phyloP scores from a whole-genome alignment of 2,329 filamentous ascomycete species.

The Pestalotiopsis sp. region DNA sequence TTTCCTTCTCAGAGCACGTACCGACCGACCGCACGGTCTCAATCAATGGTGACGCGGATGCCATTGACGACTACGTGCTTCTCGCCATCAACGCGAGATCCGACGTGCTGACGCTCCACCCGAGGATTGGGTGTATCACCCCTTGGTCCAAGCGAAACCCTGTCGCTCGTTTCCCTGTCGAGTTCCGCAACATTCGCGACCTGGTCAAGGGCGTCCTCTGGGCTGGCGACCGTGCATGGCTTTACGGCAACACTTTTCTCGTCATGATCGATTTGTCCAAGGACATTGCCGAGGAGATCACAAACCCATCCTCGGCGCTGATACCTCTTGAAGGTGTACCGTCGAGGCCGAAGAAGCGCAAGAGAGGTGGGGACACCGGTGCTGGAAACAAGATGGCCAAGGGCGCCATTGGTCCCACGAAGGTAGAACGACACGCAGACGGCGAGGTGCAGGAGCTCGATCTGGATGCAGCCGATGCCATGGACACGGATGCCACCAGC shows the following conservation, averaged over 20 bases:
- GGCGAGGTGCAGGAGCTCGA: conserved; percentile 26
- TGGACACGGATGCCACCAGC: conserved; percentile 30
- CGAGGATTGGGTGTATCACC: conserved; percentile 74
- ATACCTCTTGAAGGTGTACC: conserved; percentile 28
- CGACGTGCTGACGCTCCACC: conserved; percentile 77
- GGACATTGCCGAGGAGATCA: conserved; percentile 56
- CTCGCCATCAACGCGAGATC: conserved; percentile 57
- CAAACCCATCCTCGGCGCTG: conserved; percentile 31
- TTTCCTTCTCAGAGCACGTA: conserved; percentile 65
- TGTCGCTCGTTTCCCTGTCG: conserved; percentile 70
- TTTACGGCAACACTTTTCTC: conserved; percentile 84
- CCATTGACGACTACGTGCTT: conserved; percentile 50
- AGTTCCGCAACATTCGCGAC: conserved; percentile 76
- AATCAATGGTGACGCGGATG: conserved; percentile 26
- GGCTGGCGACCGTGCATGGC: conserved; percentile 78
- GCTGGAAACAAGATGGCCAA: conserved; percentile 55
- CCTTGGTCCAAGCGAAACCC: conserved; percentile 87
- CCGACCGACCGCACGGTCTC: conserved; percentile 32
- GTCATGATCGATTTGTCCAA: conserved; percentile 87
- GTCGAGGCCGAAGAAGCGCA: conserved; percentile 50
- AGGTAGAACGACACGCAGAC: conserved; percentile 23
- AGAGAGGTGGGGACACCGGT: conserved; percentile 52
- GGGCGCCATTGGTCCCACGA: conserved; percentile 35
- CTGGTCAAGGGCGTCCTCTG: conserved; percentile 83
- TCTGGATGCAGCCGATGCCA: conserved; percentile 28